A percentile compares a stretch with the other conserved stretches of the same genome.
Conservation (phyloP, 257 asterid genomes). For the Capsicum rhomboideum region DNA sequence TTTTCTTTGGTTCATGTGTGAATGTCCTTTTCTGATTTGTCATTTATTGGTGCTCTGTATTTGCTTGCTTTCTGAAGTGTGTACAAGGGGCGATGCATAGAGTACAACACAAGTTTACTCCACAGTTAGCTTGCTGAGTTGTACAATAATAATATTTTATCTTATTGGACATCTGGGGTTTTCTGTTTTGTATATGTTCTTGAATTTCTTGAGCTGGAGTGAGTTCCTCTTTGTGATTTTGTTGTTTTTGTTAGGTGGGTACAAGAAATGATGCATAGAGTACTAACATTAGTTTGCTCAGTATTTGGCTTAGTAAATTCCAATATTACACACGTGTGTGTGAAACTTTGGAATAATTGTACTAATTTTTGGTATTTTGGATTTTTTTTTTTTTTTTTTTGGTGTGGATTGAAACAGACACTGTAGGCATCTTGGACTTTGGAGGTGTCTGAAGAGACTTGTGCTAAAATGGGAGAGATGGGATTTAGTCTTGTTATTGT, state of each 20-base stretch:
- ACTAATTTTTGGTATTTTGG: neutral
- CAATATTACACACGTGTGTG: neutral
- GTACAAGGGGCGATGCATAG: neutral
- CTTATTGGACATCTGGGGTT: neutral
- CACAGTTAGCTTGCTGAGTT: neutral
- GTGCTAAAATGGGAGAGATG: constrained; percentile 40
- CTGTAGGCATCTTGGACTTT: constrained; percentile 18
- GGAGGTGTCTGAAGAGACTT: constrained; percentile 21
- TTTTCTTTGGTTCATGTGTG: neutral
- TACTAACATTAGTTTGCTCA: neutral
- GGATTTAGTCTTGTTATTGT: constrained; percentile 24
- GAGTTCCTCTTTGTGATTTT: constrained; percentile 1
- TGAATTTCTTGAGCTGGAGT: neutral
- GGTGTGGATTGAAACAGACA: constrained; percentile 27
- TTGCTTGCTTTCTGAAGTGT: neutral
- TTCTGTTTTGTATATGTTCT: neutral
- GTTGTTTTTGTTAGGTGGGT: neutral
- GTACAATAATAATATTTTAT: neutral
- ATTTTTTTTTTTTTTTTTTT: neutral
- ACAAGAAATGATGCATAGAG: neutral
- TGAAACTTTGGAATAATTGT: neutral
- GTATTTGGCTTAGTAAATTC: neutral
- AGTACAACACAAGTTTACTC: neutral
- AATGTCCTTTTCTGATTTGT: too few species aligned
- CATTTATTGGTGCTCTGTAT: too few species aligned